Conservation (phyloP, 2,329 filamentous ascomycete genomes). For the Aschersonia sp. region DNA sequence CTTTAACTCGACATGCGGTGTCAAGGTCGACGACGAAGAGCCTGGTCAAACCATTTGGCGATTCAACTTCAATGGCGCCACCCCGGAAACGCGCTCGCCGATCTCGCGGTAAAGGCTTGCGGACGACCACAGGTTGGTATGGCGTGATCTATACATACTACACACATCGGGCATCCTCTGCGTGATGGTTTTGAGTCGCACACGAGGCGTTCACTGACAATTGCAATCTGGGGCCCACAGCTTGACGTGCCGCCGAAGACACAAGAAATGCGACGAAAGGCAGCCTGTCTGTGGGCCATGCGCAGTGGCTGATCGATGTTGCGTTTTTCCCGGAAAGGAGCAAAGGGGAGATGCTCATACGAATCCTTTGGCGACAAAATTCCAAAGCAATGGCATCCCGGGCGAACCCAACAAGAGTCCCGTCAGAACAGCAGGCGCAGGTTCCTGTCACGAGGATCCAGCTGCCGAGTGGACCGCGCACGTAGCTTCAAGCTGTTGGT, state of each 20-base stretch:
- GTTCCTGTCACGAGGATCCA: neutral
- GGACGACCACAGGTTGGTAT: neutral
- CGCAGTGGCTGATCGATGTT: neutral
- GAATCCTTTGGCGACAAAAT: neutral
- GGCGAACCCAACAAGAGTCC: neutral
- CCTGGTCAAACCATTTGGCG: too few relatives aligned
- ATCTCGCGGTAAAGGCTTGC: neutral
- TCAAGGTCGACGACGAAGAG: too few relatives aligned
- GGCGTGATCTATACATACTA: neutral
- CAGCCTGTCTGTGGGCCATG: neutral
- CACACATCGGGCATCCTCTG: neutral
- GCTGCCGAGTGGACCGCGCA: neutral
- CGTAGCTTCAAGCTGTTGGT: neutral
- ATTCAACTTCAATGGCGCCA: too few relatives aligned
- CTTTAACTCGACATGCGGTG: too few relatives aligned
- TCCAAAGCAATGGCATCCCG: neutral
- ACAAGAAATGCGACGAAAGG: neutral
- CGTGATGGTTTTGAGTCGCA: neutral
- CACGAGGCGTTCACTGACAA: neutral
- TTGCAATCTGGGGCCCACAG: neutral
- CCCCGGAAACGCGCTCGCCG: neutral
- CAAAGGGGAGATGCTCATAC: neutral
- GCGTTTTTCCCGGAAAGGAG: neutral
- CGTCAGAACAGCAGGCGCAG: neutral
- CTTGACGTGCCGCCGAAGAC: neutral